Base-by-base conservation (phyloP, 768 basidiomycete genomes). In the Amanita pseudoporphyria region DNA sequence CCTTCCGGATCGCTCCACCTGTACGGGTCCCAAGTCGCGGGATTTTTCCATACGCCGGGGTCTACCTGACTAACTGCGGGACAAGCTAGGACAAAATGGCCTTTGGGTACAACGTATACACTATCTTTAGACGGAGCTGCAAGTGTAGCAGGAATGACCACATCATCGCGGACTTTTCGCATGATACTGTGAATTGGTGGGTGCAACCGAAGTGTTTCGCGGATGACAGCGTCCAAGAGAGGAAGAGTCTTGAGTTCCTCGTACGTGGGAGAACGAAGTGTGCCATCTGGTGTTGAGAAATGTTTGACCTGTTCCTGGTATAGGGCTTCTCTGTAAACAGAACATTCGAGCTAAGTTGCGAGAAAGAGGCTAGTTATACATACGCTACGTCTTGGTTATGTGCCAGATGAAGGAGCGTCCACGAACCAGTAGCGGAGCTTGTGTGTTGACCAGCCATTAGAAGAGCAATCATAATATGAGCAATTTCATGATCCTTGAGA, bases 391-490 rank as follows among this genome's bases (percentile, higher is more conserved):
- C 80, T 1, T 76, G 77, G 41, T 82, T 77, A 54, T 78, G 70
- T 24, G 93, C 95, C 26, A 98, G 64, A 60, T 96, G 91, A 37
- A 97, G 78, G 33, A 98, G 72, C 13, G 83, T 63, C 96, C 96
- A 99, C 9, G 92, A 84, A 28, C 82, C 82, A 18, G 90, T 85
- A 2, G 96, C 84, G 12, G 96, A 96, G 58, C 87, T 90, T 0
- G 96, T 99, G 67, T 99, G 96, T 69, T 99, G 96, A 33, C 96
- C 96, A 38, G 96, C 96, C 96, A 99, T 98, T 55, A 99, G 82
- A 40, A 99, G 78, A 13, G 96, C 96, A 60, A 97, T 99, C 85
- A 99, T 82, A 62, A 99, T 94, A 62, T 98, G 96, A 0, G 96
- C 93, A 52, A 98, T 86, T 65, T 98, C 91, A 56, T 87, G 83